Evolutionary conservation across 2,329 filamentous ascomycete genomes (phyloP), one percentile per base, ranked within the genome.

Genomic region (Hansfordia pulvinata): DNA sequence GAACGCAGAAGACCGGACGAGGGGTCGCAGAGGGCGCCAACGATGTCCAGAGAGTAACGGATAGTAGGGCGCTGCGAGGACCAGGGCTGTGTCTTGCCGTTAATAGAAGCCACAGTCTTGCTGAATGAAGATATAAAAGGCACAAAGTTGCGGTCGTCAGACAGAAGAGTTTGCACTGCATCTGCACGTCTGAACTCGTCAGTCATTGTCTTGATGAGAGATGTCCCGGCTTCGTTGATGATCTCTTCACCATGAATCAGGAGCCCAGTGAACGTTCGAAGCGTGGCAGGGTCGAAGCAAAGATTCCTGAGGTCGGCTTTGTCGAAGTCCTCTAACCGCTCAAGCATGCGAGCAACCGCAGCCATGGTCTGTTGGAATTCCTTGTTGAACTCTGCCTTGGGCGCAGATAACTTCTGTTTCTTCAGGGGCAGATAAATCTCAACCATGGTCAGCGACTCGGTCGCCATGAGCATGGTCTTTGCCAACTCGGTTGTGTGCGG

Each of bases 161-260:
- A 47, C 3, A 69, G 43, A 35, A 69, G 45, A 34, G 49, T 54
- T 8, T 46, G 46, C n/a, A 70, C 47, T 5, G 64, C 64, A 10
- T 65, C 63, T 19, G 53, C 51, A 26, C 67, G 62, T 12, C 54
- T 57, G 18, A 58, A 46, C 47, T 92, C 73, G 7, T 69, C 69
- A 19, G 82, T 90, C 40, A 88, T 70, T 19, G 73, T 73, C 50
- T 93, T 93, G 36, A 96, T 67, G 16, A 96, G 58, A 37, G 85
- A 79, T 6, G 86, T 69, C 2, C 81, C 76, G 10, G 82, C 78
- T 45, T 86, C 77, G 34, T 83, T 84, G 18, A 90, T 76, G 31
- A 75, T 67, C 30, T 79, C 62, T 38, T 92, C 77, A 10, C 83
- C 81, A 22, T 85, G 85, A 30, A 94, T 74, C 6, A 94, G 69